Conservation (phyloP, 495 filamentous ascomycete species). For the Echria macrotheca region DNA sequence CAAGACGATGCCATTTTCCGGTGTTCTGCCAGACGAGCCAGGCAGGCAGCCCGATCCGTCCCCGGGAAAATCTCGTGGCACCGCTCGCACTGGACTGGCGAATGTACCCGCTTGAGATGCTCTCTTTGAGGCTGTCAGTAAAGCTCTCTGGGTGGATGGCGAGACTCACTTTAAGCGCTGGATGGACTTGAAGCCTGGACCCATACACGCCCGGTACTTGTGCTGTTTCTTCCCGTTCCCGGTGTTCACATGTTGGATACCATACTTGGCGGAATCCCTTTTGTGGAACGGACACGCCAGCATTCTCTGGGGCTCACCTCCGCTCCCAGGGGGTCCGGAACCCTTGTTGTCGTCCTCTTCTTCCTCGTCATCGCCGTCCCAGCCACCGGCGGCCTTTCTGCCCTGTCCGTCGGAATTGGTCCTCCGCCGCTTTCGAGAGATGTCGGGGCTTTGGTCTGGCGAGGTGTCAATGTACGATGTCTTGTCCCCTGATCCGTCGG, state of each 20-base stretch:
- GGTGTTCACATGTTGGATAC: constrained; percentile 17
- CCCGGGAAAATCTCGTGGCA: constrained; percentile 23
- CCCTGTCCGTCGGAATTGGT: constrained; percentile 11
- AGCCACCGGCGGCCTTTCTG: constrained; percentile 1
- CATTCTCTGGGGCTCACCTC: constrained; percentile 5
- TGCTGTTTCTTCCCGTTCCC: constrained; percentile 18
- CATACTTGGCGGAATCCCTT: constrained; percentile 20
- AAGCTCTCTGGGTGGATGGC: no score
- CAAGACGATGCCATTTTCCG: constrained; percentile 16
- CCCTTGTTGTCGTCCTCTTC: constrained; percentile 13
- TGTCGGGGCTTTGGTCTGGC: constrained; percentile 4
- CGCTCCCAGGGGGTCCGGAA: constrained; percentile 2
- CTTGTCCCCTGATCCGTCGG: constrained; percentile 4
- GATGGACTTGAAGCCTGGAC: constrained; percentile 24
- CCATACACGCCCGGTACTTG: constrained; percentile 20
- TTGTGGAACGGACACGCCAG: constrained; percentile 26
- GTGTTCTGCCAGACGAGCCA: constrained; percentile 19
- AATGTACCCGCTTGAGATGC: constrained; percentile 23
- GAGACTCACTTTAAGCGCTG: constrained; percentile 24
- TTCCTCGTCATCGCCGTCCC: constrained; percentile 17
- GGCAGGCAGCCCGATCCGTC: constrained; percentile 17
- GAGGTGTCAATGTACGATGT: constrained; percentile 6
- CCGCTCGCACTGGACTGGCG: constrained; percentile 23
- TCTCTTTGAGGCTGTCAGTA: constrained; percentile 17
- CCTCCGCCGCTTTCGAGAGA: constrained; percentile 16